Conservation (phyloP, 495 filamentous ascomycete genomes). For the Xylaria acuta region DNA sequence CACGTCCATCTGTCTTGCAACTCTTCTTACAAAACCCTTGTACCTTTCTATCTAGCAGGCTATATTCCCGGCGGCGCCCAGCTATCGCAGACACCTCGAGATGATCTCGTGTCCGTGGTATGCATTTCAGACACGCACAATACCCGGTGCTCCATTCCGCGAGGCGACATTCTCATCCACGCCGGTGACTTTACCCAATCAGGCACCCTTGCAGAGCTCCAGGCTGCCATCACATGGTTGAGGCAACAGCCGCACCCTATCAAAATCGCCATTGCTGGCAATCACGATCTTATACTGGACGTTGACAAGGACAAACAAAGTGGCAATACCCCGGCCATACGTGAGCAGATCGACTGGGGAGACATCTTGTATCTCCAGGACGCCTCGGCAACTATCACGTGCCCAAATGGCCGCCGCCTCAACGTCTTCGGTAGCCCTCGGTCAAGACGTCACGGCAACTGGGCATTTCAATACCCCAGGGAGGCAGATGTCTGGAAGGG, state of each 20-base stretch:
- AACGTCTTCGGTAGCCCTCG: constrained; percentile 50
- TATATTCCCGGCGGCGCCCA: too few species aligned
- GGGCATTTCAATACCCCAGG: constrained; percentile 40
- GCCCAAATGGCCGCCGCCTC: constrained; percentile 41
- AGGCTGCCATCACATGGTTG: constrained; percentile 74
- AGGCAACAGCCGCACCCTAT: constrained; percentile 65
- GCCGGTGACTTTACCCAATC: constrained; percentile 84
- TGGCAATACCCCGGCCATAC: neutral
- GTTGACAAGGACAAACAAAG: constrained; percentile 26
- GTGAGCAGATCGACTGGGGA: constrained; percentile 46
- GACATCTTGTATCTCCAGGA: constrained; percentile 58
- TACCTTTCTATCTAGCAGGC: too few species aligned
- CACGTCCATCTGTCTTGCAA: too few species aligned
- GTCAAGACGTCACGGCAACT: constrained; percentile 40
- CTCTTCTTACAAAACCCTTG: too few species aligned
- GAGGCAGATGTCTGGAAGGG: constrained; percentile 32
- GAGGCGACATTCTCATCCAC: constrained; percentile 88
- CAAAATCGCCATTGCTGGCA: constrained; percentile 78
- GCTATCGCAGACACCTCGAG: constrained; percentile 46
- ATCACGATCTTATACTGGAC: constrained; percentile 49
- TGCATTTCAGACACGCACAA: constrained; percentile 92
- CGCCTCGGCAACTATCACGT: constrained; percentile 34
- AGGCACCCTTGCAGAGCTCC: constrained; percentile 72
- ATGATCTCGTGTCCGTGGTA: constrained; percentile 58
- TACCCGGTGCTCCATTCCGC: constrained; percentile 64